Base-by-base conservation (phyloP, 1,139 yeast genomes). In the Groenewaldozyma sp. region DNA sequence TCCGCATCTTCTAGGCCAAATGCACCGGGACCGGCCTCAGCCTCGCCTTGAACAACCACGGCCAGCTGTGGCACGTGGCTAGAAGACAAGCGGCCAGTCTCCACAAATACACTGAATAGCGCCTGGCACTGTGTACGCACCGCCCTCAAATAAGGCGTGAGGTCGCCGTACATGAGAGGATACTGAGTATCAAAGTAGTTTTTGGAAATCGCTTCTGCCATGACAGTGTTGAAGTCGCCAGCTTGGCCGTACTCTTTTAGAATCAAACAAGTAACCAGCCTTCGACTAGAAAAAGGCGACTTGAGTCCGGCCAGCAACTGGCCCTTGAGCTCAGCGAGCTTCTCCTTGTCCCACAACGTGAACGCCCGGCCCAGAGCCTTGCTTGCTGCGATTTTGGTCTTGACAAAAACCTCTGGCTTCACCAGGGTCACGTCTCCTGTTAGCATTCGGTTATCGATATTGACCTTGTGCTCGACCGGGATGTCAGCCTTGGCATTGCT, bases 21-120 rank as follows among this genome's bases (percentile, higher is more conserved):
- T 0, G 97, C 97, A 50, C 81, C 88, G 1, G 95, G 88, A 1
- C 96, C 97, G 3, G 97, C 95, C 47, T 84, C 95, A 1, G 78
- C 70, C 56, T 91, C 98, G 27, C 98, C 98, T 59, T 86, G 93
- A 3, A 88, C 95, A 14, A 88, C 78, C 4, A 86, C 78, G 0
- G 98, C 94, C 26, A 93, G 62, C 43, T 77, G 82, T 0, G 96
- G 96, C 11, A 87, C 62, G 57, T 82, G 84, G 31, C 75, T 70
- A n/a, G 78, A 74, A 2, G 93, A 68, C 14, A 87, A 61, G 59
- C 81, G 81, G 4, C 93, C 95, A 24, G 71, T 72, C 36, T 80
- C 87, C 26, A 78, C 73, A 59, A 88, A 86, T 1, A 82, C 78
- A 44, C 79, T 78, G 50, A 87, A 75, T 40, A 93, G 63, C 40